A percentile compares a stretch with the other conserved stretches of the same genome.
Conservation (phyloP, 2,329 filamentous ascomycete genomes). For the Diaporthe helianthi region DNA sequence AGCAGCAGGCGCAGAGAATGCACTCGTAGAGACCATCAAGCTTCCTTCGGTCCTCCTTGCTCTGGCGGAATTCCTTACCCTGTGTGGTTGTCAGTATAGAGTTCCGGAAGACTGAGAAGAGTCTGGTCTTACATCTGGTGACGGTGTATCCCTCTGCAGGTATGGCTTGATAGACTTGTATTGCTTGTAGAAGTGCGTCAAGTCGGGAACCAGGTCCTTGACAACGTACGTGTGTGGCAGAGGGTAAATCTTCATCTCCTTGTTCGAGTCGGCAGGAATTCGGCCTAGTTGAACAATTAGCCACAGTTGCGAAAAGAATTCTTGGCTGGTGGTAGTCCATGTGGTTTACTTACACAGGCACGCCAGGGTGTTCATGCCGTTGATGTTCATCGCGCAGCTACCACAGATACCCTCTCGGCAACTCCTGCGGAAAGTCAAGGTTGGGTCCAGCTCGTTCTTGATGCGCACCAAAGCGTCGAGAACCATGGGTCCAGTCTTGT, state of each 20-base stretch:
- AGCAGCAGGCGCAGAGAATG: constrained; percentile 99
- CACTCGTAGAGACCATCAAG: constrained; percentile 98
- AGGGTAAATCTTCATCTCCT: constrained; percentile 94
- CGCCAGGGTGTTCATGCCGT: constrained; percentile 96
- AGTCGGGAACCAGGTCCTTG: constrained; percentile 96
- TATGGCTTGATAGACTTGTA: constrained; percentile 99
- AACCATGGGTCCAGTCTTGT: constrained; percentile 99
- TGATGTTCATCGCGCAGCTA: constrained; percentile 99
- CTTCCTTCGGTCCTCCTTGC: constrained; percentile 91
- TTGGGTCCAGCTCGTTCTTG: constrained; percentile 99
- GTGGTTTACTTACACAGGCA: constrained; percentile 82
- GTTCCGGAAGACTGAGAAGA: background rate
- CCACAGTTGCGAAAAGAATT: background rate
- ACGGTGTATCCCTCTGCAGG: constrained; percentile 86
- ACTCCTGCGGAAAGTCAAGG: constrained; percentile 92
- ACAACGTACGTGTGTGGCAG: constrained; percentile 98
- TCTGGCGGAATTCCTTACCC: constrained; percentile 93
- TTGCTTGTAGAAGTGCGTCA: constrained; percentile 99
- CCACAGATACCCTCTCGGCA: constrained; percentile 99
- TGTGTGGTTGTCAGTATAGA: constrained; percentile 47
- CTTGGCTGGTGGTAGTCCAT: constrained; percentile 40
- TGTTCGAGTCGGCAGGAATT: constrained; percentile 81
- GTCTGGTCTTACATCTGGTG: constrained; percentile 73
- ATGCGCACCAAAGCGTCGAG: constrained; percentile 95
- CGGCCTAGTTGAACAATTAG: constrained; percentile 67